Evolutionary conservation across 176 grass and related monocot genomes (phyloP).

Genomic region (Tillandsia leiboldiana): DNA sequence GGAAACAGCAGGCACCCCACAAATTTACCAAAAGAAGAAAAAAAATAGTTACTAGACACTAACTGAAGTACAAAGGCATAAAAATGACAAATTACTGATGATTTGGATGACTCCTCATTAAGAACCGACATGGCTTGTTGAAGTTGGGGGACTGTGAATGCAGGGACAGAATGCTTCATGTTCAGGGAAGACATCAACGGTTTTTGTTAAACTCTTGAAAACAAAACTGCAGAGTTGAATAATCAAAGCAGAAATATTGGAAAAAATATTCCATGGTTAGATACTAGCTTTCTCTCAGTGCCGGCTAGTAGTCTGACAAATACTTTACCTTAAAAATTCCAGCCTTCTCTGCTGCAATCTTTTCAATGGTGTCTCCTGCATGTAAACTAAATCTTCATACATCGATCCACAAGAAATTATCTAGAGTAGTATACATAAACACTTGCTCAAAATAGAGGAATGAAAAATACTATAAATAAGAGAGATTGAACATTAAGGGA

Average conservation of each 20-base stretch:
- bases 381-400: background rate
- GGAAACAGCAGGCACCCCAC: background rate
- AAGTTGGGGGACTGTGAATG: constrained; percentile 33
- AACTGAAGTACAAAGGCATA: background rate
- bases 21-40: background rate
- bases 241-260: constrained; percentile 22
- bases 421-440: background rate
- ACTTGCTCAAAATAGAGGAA: constrained; percentile 1
- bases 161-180: constrained; percentile 33
- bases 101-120: constrained; percentile 19
- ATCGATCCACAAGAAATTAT: background rate
- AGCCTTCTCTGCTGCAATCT: constrained; percentile 18
- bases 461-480: background rate
- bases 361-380: constrained; percentile 23
- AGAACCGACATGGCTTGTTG: constrained; percentile 30
- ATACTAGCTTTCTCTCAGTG: constrained; percentile 3
- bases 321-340: constrained; percentile 20
- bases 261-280: constrained; percentile 11
- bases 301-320: background rate
- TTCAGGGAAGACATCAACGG: constrained; percentile 13
- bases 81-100: constrained; percentile 25
- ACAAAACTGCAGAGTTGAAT: constrained; percentile 23
- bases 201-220: constrained; percentile 34
- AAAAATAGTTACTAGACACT: background rate
- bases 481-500: background rate